phyloP scores from a whole-genome alignment of 352 stramenopile genomes.

The Phytophthora hybrid region DNA sequence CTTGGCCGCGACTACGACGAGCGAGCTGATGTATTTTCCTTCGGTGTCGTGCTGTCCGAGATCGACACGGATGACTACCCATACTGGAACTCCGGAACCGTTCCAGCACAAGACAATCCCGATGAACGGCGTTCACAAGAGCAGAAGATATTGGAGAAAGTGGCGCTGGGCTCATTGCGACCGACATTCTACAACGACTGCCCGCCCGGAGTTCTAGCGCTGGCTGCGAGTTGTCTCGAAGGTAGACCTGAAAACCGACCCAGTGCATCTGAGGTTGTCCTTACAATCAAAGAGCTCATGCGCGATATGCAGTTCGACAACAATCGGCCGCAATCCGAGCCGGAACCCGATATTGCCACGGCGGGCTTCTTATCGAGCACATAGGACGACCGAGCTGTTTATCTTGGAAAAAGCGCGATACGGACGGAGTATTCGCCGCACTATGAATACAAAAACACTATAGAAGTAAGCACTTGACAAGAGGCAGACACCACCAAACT shows the following conservation, averaged over 20 bases:
- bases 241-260: constrained; percentile 52
- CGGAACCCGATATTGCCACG: constrained; percentile 38
- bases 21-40: constrained; percentile 54
- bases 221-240: constrained; percentile 57
- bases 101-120: constrained; percentile 35
- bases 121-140: constrained; percentile 47
- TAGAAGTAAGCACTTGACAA: constrained; percentile 17
- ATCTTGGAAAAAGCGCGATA: constrained; percentile 18
- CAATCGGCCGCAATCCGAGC: constrained; percentile 20
- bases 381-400: constrained; percentile 2
- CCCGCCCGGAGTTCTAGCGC: constrained; percentile 44
- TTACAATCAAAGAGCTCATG: constrained; percentile 50
- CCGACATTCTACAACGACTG: constrained; percentile 67
- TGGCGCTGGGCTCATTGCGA: constrained; percentile 46
- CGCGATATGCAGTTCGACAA: constrained; percentile 30
- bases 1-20: constrained; percentile 56
- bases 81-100: constrained; percentile 52
- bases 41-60: constrained; percentile 58
- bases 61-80: constrained; percentile 61
- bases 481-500: neutral
- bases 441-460: constrained; percentile 31
- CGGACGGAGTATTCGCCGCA: constrained; percentile 20
- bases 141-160: constrained; percentile 52
- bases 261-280: constrained; percentile 49
- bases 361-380: constrained; percentile 39